phyloP scores from a whole-genome alignment of 192 early-diverging fungal genomes.

The Podila clonocystis region DNA sequence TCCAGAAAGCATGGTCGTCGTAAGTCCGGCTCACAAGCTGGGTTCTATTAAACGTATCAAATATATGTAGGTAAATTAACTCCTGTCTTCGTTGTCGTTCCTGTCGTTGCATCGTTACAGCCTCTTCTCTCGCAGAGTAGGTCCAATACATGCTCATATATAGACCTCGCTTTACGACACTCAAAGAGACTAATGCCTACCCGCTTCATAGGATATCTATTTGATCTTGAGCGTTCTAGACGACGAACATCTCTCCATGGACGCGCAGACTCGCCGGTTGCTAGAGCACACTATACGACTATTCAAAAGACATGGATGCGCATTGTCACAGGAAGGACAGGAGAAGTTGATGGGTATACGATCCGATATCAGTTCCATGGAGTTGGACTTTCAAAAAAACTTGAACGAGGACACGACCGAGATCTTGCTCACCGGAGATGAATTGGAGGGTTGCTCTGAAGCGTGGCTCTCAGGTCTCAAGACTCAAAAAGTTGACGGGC shows the following conservation, averaged over 20 bases:
- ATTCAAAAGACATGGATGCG: slow-evolving; percentile 79
- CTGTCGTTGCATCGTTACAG: neutral
- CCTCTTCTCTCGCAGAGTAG: slow-evolving; percentile 35
- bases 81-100: neutral
- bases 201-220: slow-evolving; percentile 66
- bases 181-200: neutral
- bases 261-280: slow-evolving; percentile 74
- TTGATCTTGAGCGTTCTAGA: slow-evolving; percentile 62
- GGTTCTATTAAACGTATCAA: neutral
- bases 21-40: slow-evolving; percentile 57
- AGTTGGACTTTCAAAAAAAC: slow-evolving; percentile 78
- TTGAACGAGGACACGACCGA: slow-evolving; percentile 73
- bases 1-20: slow-evolving; percentile 74
- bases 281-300: slow-evolving; percentile 71
- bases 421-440: slow-evolving; percentile 52
- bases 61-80: neutral
- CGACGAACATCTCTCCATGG: slow-evolving; percentile 48
- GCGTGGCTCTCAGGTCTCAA: slow-evolving; percentile 59
- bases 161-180: neutral
- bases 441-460: slow-evolving; percentile 34
- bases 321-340: slow-evolving; percentile 67
- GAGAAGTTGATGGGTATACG: slow-evolving; percentile 69
- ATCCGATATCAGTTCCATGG: slow-evolving; percentile 73
- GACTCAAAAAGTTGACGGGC: slow-evolving; percentile 3
- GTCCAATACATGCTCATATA: neutral